These are phyloP conservation scores for Phytophthora hybrid DNA, from an alignment of 352 stramenopile genomes.

Conservation along the genomic window DNA sequence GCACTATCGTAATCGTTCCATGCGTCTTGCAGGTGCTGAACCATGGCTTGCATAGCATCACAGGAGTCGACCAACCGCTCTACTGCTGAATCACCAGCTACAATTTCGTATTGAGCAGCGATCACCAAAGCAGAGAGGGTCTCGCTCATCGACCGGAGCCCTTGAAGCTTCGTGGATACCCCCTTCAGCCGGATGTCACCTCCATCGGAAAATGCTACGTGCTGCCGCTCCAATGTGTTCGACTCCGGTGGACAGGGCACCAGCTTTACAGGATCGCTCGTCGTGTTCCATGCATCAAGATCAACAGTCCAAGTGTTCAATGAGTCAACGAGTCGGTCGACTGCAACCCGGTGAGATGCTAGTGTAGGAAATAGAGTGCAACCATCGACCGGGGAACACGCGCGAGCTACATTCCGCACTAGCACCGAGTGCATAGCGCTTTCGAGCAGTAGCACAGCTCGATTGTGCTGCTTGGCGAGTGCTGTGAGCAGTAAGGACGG, in stretches of 20 bases:
- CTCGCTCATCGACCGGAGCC: conserved; percentile 55
- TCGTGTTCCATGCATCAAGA: conserved; percentile 34
- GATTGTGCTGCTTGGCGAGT: conserved; percentile 56
- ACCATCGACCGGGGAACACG: conserved; percentile 7
- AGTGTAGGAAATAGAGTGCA: conserved; percentile 19
- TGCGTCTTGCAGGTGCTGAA: conserved; percentile 34
- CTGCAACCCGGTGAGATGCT: conserved; percentile 8
- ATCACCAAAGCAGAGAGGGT: conserved; percentile 60
- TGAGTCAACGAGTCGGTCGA: conserved; percentile 21
- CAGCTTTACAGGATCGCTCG: conserved; percentile 16
- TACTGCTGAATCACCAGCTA: conserved; percentile 6
- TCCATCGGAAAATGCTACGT: conserved; percentile 1
- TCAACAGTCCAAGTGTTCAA: conserved; percentile 32
- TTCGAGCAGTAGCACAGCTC: conserved; percentile 51
- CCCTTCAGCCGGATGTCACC: conserved; percentile 15
- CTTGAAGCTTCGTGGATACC: conserved; percentile 40
- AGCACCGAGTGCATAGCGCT: conserved; percentile 37
- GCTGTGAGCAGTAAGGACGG: conserved; percentile 70
- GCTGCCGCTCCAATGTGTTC: conserved; percentile 9
- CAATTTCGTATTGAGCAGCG: conserved; percentile 53
- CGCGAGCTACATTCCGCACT: conserved; percentile 22
- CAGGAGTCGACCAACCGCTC: conserved; percentile 20
- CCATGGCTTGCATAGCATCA: conserved; percentile 34
- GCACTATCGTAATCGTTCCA: conserved; percentile 38
- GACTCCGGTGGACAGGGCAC: neutral